phyloP scores from a whole-genome alignment of 2,329 filamentous ascomycete genomes.

The Penicillium sp. region DNA sequence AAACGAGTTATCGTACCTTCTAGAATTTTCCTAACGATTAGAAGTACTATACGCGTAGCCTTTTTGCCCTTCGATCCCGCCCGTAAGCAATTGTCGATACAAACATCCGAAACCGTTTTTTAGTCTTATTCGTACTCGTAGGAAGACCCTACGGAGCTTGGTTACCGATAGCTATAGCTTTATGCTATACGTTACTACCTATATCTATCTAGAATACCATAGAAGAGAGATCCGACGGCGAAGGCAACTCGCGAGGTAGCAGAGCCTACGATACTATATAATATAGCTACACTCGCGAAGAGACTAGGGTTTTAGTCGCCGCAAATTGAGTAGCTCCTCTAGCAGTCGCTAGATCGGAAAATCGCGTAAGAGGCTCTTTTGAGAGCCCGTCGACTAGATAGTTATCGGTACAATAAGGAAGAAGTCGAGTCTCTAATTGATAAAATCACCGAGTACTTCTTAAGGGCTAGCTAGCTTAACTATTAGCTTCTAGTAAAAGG shows the following conservation, averaged over 20 bases:
- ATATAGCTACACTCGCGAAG: slow-evolving; percentile 11
- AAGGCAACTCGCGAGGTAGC: slow-evolving; percentile 1
- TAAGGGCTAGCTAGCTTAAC: slow-evolving; percentile 7
- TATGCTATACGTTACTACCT: slow-evolving; percentile 11
- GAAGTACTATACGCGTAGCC: not conserved
- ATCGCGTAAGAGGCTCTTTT: slow-evolving; percentile 14
- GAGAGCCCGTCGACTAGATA: slow-evolving; percentile 7
- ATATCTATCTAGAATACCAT: not conserved
- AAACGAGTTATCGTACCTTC: slow-evolving; percentile 9
- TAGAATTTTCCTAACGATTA: not conserved
- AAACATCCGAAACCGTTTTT: not conserved
- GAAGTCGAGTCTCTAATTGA: slow-evolving; percentile 8
- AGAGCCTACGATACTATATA: slow-evolving; percentile 8
- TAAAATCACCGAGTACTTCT: slow-evolving; percentile 9
- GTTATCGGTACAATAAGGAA: slow-evolving; percentile 9
- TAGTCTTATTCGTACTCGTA: not conserved
- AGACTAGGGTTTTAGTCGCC: slow-evolving; percentile 12
- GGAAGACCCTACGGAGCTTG: not conserved
- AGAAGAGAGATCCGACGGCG: slow-evolving; percentile 5
- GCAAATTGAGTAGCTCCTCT: slow-evolving; percentile 7
- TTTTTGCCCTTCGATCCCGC: not conserved
- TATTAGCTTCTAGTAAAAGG: slow-evolving; percentile 1
- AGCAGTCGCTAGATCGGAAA: slow-evolving; percentile 10
- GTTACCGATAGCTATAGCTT: slow-evolving; percentile 9
- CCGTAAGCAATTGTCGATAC: not conserved